Evolutionary conservation across 2,329 filamentous ascomycete species (phyloP).

Genomic region (Penicillium sp.): DNA sequence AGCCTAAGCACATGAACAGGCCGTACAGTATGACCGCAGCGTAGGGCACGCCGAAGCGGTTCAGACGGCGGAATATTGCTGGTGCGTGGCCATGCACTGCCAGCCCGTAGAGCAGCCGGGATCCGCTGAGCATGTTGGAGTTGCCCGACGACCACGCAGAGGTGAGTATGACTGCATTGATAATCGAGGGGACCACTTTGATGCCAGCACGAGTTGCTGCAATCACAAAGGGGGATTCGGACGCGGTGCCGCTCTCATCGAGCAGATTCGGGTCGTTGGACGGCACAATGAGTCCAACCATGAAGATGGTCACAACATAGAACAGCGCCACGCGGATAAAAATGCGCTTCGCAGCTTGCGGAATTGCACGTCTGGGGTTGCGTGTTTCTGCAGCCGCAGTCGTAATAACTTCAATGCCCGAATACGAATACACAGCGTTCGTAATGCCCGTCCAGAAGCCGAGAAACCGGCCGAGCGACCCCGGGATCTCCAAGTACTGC

Average conservation of each 20-base stretch:
- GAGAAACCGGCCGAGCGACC: slow-evolving; percentile 47
- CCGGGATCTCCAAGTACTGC: slow-evolving; percentile 42
- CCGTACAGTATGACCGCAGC: background rate
- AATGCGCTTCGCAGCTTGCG: slow-evolving; percentile 56
- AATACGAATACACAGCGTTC: slow-evolving; percentile 32
- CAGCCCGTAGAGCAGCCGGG: slow-evolving; percentile 63
- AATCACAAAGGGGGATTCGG: slow-evolving; percentile 44
- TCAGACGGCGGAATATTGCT: background rate
- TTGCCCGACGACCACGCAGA: slow-evolving; percentile 76
- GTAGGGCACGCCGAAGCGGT: background rate
- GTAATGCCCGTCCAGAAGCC: slow-evolving; percentile 50
- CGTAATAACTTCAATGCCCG: slow-evolving; percentile 57
- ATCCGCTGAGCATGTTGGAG: slow-evolving; percentile 70
- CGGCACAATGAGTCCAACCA: slow-evolving; percentile 58
- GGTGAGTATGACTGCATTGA: slow-evolving; percentile 79
- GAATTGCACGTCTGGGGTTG: slow-evolving; percentile 54
- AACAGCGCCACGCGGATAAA: slow-evolving; percentile 60
- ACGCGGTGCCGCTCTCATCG: slow-evolving; percentile 44
- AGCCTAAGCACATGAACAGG: slow-evolving; percentile 32
- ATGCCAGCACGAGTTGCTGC: slow-evolving; percentile 56
- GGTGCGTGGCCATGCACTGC: slow-evolving; percentile 54
- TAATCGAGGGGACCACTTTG: slow-evolving; percentile 60
- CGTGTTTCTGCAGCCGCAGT: slow-evolving; percentile 57
- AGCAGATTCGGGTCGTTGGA: slow-evolving; percentile 47
- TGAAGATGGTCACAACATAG: slow-evolving; percentile 55